phyloP scores from a whole-genome alignment of 1,284 basidiomycete species.

The Fomitopsis palustris region DNA sequence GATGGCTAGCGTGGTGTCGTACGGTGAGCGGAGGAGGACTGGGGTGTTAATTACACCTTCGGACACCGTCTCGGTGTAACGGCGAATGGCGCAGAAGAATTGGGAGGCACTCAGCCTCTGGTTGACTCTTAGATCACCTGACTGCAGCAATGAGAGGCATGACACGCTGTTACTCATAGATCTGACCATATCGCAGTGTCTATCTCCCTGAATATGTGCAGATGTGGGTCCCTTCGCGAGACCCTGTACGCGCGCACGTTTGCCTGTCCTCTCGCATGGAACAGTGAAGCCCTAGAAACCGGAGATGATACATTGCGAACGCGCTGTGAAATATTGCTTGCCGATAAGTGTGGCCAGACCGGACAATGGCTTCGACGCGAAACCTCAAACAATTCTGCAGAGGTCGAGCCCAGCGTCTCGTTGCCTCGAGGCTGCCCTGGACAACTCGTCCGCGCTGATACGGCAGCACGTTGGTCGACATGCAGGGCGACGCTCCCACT shows the following conservation, averaged over 20 bases:
- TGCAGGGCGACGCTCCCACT: background rate
- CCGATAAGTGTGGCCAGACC: background rate
- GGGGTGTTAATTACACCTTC: too few species aligned
- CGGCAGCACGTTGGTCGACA: background rate
- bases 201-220: background rate
- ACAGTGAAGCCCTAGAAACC: background rate
- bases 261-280: background rate
- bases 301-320: background rate
- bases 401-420: background rate
- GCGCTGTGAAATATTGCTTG: background rate
- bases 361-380: background rate
- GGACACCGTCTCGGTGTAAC: too few species aligned
- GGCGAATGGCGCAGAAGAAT: too few species aligned
- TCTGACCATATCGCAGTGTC: too few species aligned
- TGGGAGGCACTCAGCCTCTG: too few species aligned
- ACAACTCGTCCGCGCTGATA: background rate
- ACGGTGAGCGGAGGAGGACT: too few species aligned
- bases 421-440: background rate
- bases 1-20: too few species aligned
- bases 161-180: too few species aligned
- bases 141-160: too few species aligned
- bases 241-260: background rate
- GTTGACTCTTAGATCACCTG: too few species aligned
- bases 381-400: background rate
- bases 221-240: background rate